Conservation (phyloP, 2,329 filamentous ascomycete genomes). For the Exophiala spinifera region DNA sequence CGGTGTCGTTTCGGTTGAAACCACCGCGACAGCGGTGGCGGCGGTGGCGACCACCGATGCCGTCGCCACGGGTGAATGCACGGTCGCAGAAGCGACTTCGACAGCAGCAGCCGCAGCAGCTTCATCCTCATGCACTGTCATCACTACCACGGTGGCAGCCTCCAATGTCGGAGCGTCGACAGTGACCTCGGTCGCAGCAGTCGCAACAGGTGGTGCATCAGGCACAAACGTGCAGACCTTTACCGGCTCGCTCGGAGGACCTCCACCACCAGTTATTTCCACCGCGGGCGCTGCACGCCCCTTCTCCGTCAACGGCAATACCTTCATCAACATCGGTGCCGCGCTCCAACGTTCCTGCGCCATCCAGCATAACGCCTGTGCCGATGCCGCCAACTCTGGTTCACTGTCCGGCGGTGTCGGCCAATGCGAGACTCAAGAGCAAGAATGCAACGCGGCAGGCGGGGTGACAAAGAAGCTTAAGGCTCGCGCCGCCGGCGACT, state of each 20-base stretch:
- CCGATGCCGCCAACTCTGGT: slow-evolving; percentile 35
- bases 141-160: slow-evolving; percentile 9
- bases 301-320: slow-evolving; percentile 56
- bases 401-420: slow-evolving; percentile 4
- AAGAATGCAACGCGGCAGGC: slow-evolving; percentile 5
- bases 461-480: slow-evolving; percentile 6
- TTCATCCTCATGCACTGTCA: slow-evolving; percentile 8
- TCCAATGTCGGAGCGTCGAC: not conserved
- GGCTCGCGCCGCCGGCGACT: slow-evolving; percentile 33
- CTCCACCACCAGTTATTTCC: slow-evolving; percentile 51
- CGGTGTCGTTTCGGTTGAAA: not conserved
- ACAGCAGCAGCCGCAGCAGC: slow-evolving; percentile 2
- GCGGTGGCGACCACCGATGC: not conserved
- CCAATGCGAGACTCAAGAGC: slow-evolving; percentile 11
- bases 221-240: slow-evolving; percentile 33
- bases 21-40: not conserved
- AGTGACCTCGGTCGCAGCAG: not conserved
- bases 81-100: not conserved
- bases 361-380: slow-evolving; percentile 61
- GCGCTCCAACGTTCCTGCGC: slow-evolving; percentile 62
- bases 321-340: slow-evolving; percentile 55
- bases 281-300: slow-evolving; percentile 52
- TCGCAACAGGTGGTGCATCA: not conserved
- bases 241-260: slow-evolving; percentile 51
- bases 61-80: slow-evolving; percentile 1